Conservation (phyloP, 1,284 basidiomycete species). For the Sutorius eximius region DNA sequence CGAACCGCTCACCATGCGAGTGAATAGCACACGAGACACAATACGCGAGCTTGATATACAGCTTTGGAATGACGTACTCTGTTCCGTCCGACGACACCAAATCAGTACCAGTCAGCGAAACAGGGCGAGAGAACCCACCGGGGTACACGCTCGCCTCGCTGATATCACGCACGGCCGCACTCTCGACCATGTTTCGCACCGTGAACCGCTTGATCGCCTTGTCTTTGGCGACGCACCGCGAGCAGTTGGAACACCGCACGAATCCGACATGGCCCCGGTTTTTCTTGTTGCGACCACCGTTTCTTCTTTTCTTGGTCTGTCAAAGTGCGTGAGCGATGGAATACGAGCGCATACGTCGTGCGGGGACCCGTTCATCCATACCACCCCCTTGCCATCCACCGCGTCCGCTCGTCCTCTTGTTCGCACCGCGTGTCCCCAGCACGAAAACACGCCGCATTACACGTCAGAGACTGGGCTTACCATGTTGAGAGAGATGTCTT, state of each 20-base stretch:
- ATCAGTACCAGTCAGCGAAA: too few species aligned
- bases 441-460: neutral
- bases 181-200: conserved; percentile 99
- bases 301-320: conserved; percentile 99
- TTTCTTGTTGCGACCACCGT: conserved; percentile 97
- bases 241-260: conserved; percentile 98
- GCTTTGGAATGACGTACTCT: conserved; percentile 98
- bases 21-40: conserved; percentile 99
- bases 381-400: conserved; percentile 11
- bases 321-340: conserved; percentile 2
- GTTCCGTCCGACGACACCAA: conserved; percentile 15
- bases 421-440: conserved; percentile 2
- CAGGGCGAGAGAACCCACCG: conserved; percentile 55
- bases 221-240: conserved; percentile 92
- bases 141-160: conserved; percentile 94
- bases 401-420: neutral
- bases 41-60: conserved; percentile 99
- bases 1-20: conserved; percentile 77
- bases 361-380: conserved; percentile 13
- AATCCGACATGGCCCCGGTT: conserved; percentile 95
- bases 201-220: conserved; percentile 99
- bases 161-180: conserved; percentile 96
- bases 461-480: conserved; percentile 24
- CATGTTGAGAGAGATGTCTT: conserved; percentile 28
- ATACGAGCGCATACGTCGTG: too few species aligned